A percentile compares a stretch with the other conserved stretches of the same genome.
phyloP scores from a whole-genome alignment of 1,139 yeast genomes.

The Yamadazyma sp. region DNA sequence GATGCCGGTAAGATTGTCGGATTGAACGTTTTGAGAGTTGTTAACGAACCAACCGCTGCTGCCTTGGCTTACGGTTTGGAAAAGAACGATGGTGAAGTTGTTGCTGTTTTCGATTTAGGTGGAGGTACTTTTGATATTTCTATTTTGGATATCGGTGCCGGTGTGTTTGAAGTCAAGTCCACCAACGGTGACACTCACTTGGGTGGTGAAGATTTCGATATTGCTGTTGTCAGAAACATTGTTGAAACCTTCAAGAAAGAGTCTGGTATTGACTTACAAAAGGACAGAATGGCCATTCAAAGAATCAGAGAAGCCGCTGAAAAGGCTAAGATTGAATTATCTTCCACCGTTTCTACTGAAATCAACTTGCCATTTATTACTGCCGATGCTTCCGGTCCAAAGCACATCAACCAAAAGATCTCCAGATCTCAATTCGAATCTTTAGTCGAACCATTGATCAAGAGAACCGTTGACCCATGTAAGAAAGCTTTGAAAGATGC shows the following conservation, averaged over 20 bases:
- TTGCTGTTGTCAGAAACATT: slow-evolving; percentile 82
- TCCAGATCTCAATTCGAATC: slow-evolving; percentile 92
- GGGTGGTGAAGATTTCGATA: slow-evolving; percentile 98
- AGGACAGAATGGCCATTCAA: slow-evolving; percentile 98
- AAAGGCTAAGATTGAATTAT: slow-evolving; percentile 98
- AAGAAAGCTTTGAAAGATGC: slow-evolving; percentile 99
- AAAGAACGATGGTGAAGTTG: slow-evolving; percentile 65
- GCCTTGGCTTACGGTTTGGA: slow-evolving; percentile 66
- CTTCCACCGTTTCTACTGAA: slow-evolving; percentile 91
- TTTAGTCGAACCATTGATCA: slow-evolving; percentile 86
- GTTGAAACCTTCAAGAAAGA: slow-evolving; percentile 93
- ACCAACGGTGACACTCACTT: slow-evolving; percentile 99
- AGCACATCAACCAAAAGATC: slow-evolving; percentile 93
- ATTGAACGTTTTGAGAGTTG: slow-evolving; percentile 57
- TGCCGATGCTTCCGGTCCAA: slow-evolving; percentile 95
- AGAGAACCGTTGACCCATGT: slow-evolving; percentile 94
- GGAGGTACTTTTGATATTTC: slow-evolving; percentile 99
- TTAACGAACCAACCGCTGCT: slow-evolving; percentile 64
- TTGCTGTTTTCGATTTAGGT: slow-evolving; percentile 93
- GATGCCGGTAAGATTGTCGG: slow-evolving; percentile 66
- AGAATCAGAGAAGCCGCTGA: slow-evolving; percentile 99
- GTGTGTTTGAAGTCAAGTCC: slow-evolving; percentile 99
- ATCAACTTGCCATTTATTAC: slow-evolving; percentile 96
- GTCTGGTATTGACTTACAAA: slow-evolving; percentile 80
- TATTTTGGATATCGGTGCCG: slow-evolving; percentile 93